Percentiles rank a stretch among this genome's conserved stretches.
These are phyloP conservation scores for Mycena crocata DNA, from an alignment of 768 basidiomycete genomes.

Conservation along the genomic window DNA sequence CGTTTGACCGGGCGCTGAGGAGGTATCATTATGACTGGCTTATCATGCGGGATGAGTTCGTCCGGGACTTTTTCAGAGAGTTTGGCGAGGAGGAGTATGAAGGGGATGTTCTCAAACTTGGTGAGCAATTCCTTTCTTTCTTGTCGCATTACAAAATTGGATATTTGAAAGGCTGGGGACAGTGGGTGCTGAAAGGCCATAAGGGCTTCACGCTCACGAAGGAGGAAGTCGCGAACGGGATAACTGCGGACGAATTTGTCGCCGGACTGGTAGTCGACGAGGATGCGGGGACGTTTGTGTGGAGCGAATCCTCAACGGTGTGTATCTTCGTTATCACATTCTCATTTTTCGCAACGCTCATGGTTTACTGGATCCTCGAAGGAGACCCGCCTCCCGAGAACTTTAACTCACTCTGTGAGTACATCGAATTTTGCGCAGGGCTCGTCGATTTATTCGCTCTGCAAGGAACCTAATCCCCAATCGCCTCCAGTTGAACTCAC, in stretches of 20 bases:
- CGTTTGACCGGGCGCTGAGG: slow-evolving; percentile 56
- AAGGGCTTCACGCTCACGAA: slow-evolving; percentile 55
- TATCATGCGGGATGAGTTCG: slow-evolving; percentile 49
- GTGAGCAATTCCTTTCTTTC: no score
- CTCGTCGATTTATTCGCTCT: no score
- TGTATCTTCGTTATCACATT: no score
- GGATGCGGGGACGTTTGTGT: background rate
- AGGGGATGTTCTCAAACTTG: slow-evolving; percentile 49
- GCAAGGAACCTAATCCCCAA: no score
- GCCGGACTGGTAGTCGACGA: slow-evolving; percentile 37
- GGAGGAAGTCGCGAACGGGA: slow-evolving; percentile 48
- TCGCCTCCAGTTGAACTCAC: no score
- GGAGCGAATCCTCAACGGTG: no score
- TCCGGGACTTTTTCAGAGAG: slow-evolving; percentile 53
- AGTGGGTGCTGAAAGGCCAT: slow-evolving; percentile 53
- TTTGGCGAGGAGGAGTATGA: slow-evolving; percentile 57
- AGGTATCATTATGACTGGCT: slow-evolving; percentile 59
- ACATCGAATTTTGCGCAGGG: no score
- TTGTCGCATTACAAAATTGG: background rate
- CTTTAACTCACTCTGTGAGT: no score
- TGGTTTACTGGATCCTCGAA: no score
- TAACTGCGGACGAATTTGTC: slow-evolving; percentile 46
- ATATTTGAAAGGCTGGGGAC: slow-evolving; percentile 48
- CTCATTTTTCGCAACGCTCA: no score
- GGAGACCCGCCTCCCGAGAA: no score